Evolutionary conservation across 805 yeast genomes (phyloP).

Genomic region (Komagataella ulmi): DNA sequence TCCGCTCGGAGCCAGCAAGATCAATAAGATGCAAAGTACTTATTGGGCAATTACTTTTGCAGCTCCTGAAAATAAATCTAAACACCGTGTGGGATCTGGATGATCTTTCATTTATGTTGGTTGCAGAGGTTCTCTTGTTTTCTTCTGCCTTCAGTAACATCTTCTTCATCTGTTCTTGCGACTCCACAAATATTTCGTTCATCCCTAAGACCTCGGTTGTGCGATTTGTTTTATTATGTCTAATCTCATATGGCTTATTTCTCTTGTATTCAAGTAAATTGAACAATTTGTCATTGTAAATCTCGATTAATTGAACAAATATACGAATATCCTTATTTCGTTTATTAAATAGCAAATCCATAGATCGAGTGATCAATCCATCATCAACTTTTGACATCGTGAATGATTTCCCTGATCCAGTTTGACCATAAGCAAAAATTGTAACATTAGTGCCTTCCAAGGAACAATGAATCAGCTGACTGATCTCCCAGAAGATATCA

Average conservation of each 20-base stretch:
- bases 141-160: constrained; percentile 41
- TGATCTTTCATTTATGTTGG: constrained; percentile 69
- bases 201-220: constrained; percentile 52
- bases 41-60: constrained; percentile 37
- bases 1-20: constrained; percentile 88
- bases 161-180: constrained; percentile 32
- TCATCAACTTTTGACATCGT: constrained; percentile 67
- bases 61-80: constrained; percentile 38
- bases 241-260: constrained; percentile 38
- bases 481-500: constrained; percentile 70
- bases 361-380: constrained; percentile 76
- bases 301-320: constrained; percentile 81
- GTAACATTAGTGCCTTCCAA: constrained; percentile 87
- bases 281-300: constrained; percentile 70
- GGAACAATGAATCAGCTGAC: constrained; percentile 76
- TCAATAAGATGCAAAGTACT: constrained; percentile 77
- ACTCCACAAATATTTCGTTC: constrained; percentile 28
- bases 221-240: constrained; percentile 45
- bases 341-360: constrained; percentile 15
- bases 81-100: constrained; percentile 85
- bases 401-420: constrained; percentile 88
- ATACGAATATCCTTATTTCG: constrained; percentile 26
- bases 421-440: constrained; percentile 94
- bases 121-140: constrained; percentile 69
- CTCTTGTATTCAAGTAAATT: constrained; percentile 40